Percentiles rank a stretch among this genome's conserved stretches.
phyloP scores from a whole-genome alignment of 768 basidiomycete species.

The Dentipellis sp. region DNA sequence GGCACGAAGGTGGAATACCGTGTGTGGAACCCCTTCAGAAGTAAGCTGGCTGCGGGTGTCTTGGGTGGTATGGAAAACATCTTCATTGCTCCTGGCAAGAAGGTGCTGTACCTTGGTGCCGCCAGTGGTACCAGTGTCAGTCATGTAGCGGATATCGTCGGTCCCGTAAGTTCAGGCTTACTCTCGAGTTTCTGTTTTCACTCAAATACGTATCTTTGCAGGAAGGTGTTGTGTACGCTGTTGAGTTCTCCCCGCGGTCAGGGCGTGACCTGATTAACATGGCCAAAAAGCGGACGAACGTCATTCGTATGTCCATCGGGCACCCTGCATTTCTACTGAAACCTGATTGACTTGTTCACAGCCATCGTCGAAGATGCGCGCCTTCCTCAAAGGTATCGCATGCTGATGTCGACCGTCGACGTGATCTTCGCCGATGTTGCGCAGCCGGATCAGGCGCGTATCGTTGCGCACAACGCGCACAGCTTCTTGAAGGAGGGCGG shows the following conservation, averaged over 20 bases:
- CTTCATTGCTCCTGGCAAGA: conserved; percentile 86
- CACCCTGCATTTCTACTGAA: neutral
- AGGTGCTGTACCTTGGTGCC: conserved; percentile 96
- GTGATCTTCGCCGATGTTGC: conserved; percentile 98
- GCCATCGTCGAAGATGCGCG: conserved; percentile 98
- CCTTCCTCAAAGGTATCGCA: conserved; percentile 92
- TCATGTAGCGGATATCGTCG: conserved; percentile 98
- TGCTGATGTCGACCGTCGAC: conserved; percentile 92
- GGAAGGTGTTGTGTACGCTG: conserved; percentile 97
- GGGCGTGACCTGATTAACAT: conserved; percentile 98
- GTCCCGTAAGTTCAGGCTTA: conserved; percentile 53
- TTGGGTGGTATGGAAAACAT: conserved; percentile 92
- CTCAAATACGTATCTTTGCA: conserved; percentile 22
- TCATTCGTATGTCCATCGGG: conserved; percentile 66
- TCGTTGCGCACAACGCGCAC: conserved; percentile 87
- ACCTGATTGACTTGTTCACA: conserved; percentile 19
- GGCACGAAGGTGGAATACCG: conserved; percentile 92
- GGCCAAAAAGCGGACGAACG: conserved; percentile 99
- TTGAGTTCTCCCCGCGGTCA: conserved; percentile 94
- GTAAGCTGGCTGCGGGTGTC: conserved; percentile 94
- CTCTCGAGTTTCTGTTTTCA: conserved; percentile 5
- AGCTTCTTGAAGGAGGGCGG: conserved; percentile 94
- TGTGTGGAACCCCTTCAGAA: conserved; percentile 99
- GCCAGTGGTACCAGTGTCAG: conserved; percentile 97
- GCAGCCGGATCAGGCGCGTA: conserved; percentile 98